Conservation (phyloP, 2,329 filamentous ascomycete species). For the Talaromyces sp. region DNA sequence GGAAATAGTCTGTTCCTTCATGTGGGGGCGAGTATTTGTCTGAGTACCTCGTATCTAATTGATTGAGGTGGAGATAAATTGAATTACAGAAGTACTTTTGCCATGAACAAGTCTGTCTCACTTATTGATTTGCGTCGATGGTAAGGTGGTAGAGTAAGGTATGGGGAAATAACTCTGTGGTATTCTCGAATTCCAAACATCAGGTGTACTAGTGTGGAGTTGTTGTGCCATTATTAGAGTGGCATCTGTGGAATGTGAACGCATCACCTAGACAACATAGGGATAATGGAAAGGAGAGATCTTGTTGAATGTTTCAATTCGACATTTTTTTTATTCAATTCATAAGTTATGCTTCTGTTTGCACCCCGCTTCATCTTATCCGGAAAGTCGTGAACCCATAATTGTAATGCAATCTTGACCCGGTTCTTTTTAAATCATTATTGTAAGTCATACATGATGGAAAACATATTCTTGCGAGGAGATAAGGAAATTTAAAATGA, state of each 20-base stretch:
- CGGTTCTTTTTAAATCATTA: constrained; percentile 9
- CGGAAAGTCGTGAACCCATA: not conserved
- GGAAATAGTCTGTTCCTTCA: not conserved
- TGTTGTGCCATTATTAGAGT: too few species aligned
- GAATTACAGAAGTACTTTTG: too few species aligned
- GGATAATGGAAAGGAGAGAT: not conserved
- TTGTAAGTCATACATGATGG: constrained; percentile 3
- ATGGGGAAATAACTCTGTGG: not conserved
- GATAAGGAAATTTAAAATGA: not conserved
- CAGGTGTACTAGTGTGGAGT: not conserved
- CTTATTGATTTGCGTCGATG: too few species aligned
- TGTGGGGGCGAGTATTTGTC: too few species aligned
- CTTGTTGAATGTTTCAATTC: not conserved
- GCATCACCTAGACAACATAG: not conserved
- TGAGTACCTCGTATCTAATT: too few species aligned
- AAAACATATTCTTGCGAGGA: not conserved
- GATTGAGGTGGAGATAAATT: too few species aligned
- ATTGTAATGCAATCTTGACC: not conserved
- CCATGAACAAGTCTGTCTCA: too few species aligned
- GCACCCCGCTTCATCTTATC: too few species aligned
- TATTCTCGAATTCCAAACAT: not conserved
- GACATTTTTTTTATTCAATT: too few species aligned
- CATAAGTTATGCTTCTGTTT: too few species aligned
- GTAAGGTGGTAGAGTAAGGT: not conserved
- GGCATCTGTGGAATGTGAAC: not conserved